phyloP scores from a whole-genome alignment of 805 yeast species.

The Cyberlindnera bimundalis region DNA sequence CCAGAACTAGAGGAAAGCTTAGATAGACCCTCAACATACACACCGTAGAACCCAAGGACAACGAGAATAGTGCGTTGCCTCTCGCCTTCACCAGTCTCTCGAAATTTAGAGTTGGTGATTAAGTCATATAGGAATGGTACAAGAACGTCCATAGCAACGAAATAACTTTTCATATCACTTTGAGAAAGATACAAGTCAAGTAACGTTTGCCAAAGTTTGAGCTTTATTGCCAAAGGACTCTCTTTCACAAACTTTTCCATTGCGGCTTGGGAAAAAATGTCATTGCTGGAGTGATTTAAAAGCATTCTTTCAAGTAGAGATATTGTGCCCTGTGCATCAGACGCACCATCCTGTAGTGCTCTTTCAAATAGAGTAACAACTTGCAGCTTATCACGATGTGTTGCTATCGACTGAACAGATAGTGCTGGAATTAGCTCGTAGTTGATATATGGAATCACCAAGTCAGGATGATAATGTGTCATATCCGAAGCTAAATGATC shows the following conservation, averaged over 20 bases:
- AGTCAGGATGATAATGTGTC: conserved; percentile 3
- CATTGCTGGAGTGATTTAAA: conserved; percentile 12
- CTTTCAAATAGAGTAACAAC: conserved; percentile 64
- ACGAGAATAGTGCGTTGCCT: conserved; percentile 44
- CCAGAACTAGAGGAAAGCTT: conserved; percentile 24
- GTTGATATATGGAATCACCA: conserved; percentile 49
- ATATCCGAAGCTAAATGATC: conserved; percentile 22
- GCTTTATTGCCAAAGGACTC: conserved; percentile 62
- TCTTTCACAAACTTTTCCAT: conserved; percentile 57
- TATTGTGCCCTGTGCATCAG: conserved; percentile 29
- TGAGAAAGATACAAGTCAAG: conserved; percentile 48
- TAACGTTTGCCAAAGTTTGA: conserved; percentile 74
- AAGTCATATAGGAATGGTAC: conserved; percentile 41
- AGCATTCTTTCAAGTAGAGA: conserved; percentile 45
- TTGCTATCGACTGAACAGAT: conserved; percentile 44
- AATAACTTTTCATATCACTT: conserved; percentile 33
- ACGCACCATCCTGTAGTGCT: conserved; percentile 15
- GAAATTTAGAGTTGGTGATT: conserved; percentile 24
- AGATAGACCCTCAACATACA: conserved; percentile 40
- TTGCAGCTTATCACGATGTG: conserved; percentile 67
- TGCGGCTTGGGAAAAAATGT: conserved; percentile 40
- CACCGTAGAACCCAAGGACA: conserved; percentile 52
- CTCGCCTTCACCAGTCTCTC: conserved; percentile 25
- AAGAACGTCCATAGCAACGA: conserved; percentile 49
- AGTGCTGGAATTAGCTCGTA: conserved; percentile 57